These are phyloP conservation scores for Chloropicon primus DNA, from an alignment of 139 green algal genomes.

Conservation along the genomic window DNA sequence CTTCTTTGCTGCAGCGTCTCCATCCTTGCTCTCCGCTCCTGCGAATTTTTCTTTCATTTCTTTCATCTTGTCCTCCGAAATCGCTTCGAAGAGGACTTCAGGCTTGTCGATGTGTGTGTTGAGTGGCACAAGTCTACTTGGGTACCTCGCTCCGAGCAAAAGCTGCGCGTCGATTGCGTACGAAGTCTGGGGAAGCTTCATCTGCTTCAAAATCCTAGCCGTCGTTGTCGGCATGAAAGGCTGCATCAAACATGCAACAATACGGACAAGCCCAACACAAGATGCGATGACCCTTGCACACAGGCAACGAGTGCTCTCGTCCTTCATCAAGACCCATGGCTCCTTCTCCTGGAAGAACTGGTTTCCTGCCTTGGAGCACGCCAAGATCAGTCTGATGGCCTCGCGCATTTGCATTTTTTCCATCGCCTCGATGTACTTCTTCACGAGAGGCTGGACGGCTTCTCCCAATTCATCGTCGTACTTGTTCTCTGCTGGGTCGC, in stretches of 20 bases:
- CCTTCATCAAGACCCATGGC: conserved; percentile 44
- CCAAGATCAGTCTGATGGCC: conserved; percentile 51
- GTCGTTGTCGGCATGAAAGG: conserved; percentile 86
- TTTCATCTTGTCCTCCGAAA: neutral
- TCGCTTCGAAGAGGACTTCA: neutral
- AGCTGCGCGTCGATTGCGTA: neutral
- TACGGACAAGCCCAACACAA: conserved; percentile 55
- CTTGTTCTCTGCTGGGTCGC: neutral
- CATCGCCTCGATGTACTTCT: conserved; percentile 57
- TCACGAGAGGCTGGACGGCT: conserved; percentile 28
- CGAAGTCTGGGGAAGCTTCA: neutral
- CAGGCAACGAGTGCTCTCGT: conserved; percentile 18
- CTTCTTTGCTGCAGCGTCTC: neutral
- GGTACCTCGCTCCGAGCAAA: neutral
- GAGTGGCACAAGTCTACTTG: neutral
- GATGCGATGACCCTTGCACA: conserved; percentile 32
- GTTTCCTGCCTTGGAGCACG: conserved; percentile 57
- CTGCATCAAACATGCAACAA: conserved; percentile 68
- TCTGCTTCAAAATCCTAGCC: conserved; percentile 13
- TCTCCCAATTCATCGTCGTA: conserved; percentile 17
- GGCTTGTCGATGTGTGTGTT: neutral
- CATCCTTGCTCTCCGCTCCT: neutral
- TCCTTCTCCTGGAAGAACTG: conserved; percentile 64
- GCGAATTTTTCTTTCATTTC: neutral
- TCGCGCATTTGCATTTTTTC: conserved; percentile 58